Base-by-base conservation (phyloP, 2,329 filamentous ascomycete species). In the Colletotrichum sublineola region DNA sequence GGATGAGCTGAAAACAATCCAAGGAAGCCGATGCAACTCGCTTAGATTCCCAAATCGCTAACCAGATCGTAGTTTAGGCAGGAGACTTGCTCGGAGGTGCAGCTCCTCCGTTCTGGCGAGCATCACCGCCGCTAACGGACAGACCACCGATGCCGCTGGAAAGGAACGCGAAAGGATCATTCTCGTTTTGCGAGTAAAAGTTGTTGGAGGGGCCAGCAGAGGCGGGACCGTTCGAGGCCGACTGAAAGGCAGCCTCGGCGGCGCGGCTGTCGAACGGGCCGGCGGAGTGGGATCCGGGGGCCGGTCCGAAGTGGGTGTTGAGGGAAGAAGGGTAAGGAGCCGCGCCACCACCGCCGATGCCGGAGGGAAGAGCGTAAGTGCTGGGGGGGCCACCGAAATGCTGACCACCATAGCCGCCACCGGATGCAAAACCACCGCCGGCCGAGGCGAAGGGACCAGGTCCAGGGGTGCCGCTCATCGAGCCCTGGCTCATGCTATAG, bases 241-340 rank as follows among this genome's bases (percentile, higher is more conserved):
- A 94, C 80, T 94, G 94, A 86, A 99, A 99, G 36, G 96, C 96
- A 73, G 95, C 95, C 84, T 98, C 96, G 20, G 96, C 94, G 74
- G 94, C 93, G 74, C 95, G 94, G 85, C 95, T 97, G 80, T 97
- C 95, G 79, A 99, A 98, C 6, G 93, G 93, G 15, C 94, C 93
- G 53, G 93, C 93, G 33, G 93, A 93, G 82, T 96, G 94, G 77
- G 94, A 92, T 64, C 92, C 91, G 50, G 92, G 93, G 67, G 91
- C 91, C 55, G 93, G 92, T 71, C 91, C 91, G 75, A 92, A 97
- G 77, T 95, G 93, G 48, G 92, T 94, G 81, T 94, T 94, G 83
- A 98, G 90, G 2, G 94, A 88, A 44, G 93, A 87, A 64, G 94
- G 93, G 79, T 97, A 98, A 2, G 91, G 91, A 68, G 91, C 92